A percentile compares a stretch with the other conserved stretches of the same genome.
phyloP scores from a whole-genome alignment of 1,139 yeast genomes.

The Suhomyces yuchorum region DNA sequence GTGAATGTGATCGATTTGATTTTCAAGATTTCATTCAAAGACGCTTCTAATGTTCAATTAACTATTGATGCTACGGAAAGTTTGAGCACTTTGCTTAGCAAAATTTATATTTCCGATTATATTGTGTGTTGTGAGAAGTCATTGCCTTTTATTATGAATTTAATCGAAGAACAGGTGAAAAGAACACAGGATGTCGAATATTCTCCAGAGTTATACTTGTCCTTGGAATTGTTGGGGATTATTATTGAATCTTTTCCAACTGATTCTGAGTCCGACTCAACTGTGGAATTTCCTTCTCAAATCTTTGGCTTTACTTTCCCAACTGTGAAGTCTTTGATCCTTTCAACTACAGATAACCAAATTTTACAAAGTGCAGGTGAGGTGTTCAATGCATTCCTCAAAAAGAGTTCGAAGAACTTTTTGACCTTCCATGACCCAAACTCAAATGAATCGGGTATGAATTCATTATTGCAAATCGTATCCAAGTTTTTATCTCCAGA shows the following conservation, averaged over 20 bases:
- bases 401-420: conserved; percentile 51
- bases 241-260: conserved; percentile 50
- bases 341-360: conserved; percentile 71
- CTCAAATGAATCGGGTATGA: conserved; percentile 51
- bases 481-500: conserved; percentile 72
- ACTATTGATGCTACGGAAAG: conserved; percentile 64
- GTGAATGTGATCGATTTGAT: conserved; percentile 52
- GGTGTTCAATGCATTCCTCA: conserved; percentile 64
- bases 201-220: conserved; percentile 61
- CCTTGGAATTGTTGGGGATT: conserved; percentile 65
- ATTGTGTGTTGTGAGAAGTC: conserved; percentile 52
- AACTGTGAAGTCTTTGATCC: conserved; percentile 51
- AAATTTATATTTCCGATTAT: conserved; percentile 49
- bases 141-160: conserved; percentile 50
- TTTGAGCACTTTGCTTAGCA: conserved; percentile 57
- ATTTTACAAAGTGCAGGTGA: conserved; percentile 79
- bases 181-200: conserved; percentile 36
- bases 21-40: conserved; percentile 66
- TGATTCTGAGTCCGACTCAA: conserved; percentile 14
- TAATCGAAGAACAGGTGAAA: conserved; percentile 29
- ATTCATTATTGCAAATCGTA: conserved; percentile 58
- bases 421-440: conserved; percentile 40
- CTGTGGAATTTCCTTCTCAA: conserved; percentile 44
- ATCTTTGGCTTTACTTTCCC: conserved; percentile 56
- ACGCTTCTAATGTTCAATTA: conserved; percentile 73